Percentiles rank a stretch among this genome's conserved stretches.
Conservation (phyloP, 768 basidiomycete genomes). For the Leucosporidium scottii region DNA sequence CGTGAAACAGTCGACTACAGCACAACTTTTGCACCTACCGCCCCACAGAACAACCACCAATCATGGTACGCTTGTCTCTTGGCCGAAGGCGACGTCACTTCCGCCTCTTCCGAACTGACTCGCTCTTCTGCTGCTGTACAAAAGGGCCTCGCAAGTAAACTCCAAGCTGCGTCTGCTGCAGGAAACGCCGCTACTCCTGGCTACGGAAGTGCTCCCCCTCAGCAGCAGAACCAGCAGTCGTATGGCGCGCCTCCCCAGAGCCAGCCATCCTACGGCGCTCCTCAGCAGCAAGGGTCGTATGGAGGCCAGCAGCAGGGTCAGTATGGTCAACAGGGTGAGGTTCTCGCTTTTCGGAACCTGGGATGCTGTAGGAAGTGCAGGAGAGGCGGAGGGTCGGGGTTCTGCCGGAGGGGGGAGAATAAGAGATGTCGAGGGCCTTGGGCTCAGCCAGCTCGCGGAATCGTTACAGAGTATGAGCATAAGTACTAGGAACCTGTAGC, state of each 20-base stretch:
- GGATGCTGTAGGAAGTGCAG: too few species aligned
- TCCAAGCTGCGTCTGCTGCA: too few species aligned
- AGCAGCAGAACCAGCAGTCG: background rate
- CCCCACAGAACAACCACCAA: too few species aligned
- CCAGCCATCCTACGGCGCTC: background rate
- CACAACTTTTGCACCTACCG: too few species aligned
- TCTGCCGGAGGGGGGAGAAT: background rate
- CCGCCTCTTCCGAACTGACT: too few species aligned
- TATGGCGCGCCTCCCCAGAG: conserved; percentile 12
- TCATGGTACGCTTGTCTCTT: too few species aligned
- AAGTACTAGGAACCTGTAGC: background rate
- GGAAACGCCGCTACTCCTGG: conserved; percentile 11
- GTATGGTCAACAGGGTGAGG: background rate
- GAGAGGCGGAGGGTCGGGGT: background rate
- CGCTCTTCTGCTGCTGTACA: too few species aligned
- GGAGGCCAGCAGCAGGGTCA: conserved; percentile 15
- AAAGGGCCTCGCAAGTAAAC: too few species aligned
- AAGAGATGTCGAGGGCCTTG: background rate
- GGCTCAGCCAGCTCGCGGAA: background rate
- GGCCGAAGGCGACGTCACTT: too few species aligned
- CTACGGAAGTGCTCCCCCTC: conserved; percentile 11
- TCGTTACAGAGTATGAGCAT: background rate
- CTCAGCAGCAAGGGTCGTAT: conserved; percentile 3
- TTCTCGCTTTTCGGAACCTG: background rate
- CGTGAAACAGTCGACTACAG: too few species aligned